Evolutionary conservation across 148 eudicot species (phyloP).

Genomic region (Polygonum aviculare): DNA sequence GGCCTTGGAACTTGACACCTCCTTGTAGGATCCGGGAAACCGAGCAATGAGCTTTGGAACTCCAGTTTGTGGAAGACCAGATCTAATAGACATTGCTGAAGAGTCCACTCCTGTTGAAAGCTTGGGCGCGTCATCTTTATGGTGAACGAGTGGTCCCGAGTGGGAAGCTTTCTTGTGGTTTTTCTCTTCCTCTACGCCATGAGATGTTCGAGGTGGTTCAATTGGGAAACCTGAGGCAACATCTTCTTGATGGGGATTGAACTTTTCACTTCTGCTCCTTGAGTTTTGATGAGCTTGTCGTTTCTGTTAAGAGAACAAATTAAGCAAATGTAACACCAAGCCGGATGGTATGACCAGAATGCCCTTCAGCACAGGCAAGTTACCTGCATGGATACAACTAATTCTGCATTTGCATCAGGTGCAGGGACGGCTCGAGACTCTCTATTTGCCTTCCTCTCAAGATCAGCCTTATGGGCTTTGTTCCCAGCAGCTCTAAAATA

Average conservation of each 20-base stretch:
- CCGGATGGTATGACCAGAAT: too few species aligned
- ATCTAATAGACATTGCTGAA: constrained; percentile 39
- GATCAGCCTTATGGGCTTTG: constrained; percentile 49
- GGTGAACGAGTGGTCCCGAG: constrained; percentile 81
- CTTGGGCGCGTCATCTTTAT: constrained; percentile 64
- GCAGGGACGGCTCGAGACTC: constrained; percentile 92
- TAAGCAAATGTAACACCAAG: neutral
- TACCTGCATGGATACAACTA: constrained; percentile 80
- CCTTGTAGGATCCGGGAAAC: constrained; percentile 85
- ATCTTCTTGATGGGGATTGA: constrained; percentile 80
- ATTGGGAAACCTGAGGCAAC: constrained; percentile 89
- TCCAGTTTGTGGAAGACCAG: constrained; percentile 45
- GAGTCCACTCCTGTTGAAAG: constrained; percentile 46
- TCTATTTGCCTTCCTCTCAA: constrained; percentile 52
- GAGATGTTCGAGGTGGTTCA: constrained; percentile 80
- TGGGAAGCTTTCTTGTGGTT: constrained; percentile 72
- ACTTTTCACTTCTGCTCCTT: constrained; percentile 91
- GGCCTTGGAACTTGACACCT: constrained; percentile 36
- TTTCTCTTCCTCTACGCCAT: constrained; percentile 41
- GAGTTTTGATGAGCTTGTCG: constrained; percentile 52
- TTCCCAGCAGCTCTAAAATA: constrained; percentile 45
- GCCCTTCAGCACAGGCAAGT: neutral
- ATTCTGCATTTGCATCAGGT: constrained; percentile 91
- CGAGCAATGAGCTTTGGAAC: constrained; percentile 46
- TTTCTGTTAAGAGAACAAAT: constrained; percentile 36